Base-by-base conservation (phyloP, 768 basidiomycete genomes). In the Mycena epipterygia region DNA sequence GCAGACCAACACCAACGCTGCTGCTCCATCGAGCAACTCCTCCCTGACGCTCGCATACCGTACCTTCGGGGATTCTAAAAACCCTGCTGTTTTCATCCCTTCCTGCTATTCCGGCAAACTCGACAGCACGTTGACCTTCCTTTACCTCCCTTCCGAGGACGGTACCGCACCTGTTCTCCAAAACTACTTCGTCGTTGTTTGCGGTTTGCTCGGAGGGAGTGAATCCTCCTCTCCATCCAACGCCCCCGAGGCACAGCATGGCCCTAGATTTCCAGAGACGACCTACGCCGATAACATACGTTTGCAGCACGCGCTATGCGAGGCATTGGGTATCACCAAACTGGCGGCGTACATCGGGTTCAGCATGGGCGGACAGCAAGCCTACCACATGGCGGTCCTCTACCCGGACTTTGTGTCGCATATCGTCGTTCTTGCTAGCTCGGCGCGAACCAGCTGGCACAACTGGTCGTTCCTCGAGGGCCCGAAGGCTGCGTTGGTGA, bases 281-380 rank as follows among this genome's bases (percentile, higher is more conserved):
- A 73, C 71, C 16, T 73, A 73, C 64, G 71, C 68, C 44, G 71
- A 73, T 14, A 73, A 73, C 32, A 61, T 68, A 12, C 58, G 59
- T 19, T 27, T 73, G 27, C 71, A 73, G 62, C 37, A 73, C 48
- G 67, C 63, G 1, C 58, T 73, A 1, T 73, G 71, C 30, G n/a
- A 19, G 21, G 61, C 62, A 11, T 44, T 72, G 19, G 71, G 67
- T 8, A 56, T 68, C 30, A 41, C 56, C 14, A 42, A 68, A 32
- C 62, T 72, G 4, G 56, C 49, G 2, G 67, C 71, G 41, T 73
- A 73, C 58, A 73, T 73, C 21, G 71, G 64, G 11, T 73, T 69
- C 58, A 69, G 67, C 52, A 73, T 73, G 71, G 71, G 71, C 35
- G 71, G 71, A 25, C 71, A 73, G 59, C 71, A 73, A 25, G 71